Base-by-base conservation (phyloP, 495 filamentous ascomycete species). In the Daldinia childiae region DNA sequence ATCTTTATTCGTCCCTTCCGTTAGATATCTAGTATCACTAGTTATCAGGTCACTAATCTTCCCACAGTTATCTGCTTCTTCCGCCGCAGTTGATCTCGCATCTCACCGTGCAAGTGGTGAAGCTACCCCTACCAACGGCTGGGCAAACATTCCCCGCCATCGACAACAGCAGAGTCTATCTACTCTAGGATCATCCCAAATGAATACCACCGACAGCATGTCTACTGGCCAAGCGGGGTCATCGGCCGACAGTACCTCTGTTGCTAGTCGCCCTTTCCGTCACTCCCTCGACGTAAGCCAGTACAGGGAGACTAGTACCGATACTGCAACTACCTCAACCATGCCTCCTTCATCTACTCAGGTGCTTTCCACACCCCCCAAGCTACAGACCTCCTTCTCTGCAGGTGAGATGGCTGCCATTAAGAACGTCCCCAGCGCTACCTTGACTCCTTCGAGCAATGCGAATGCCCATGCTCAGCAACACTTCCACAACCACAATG, bases 401-500 rank as follows among this genome's bases (percentile, higher is more conserved):
- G 90, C 93, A 21, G 92, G 90, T 77, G 95, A 98, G 73, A 82
- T 98, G 4, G 92, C 95, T n/a, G 97, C 94, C 1, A 82, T 93
- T 70, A 95, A 94, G 84, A 74, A 63, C 64, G 58, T 79, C 14
- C 77, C 81, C 19, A 78, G 79, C 56, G 65, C 77, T 21, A 67
- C 59, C 26, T 63, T 79, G 56, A 54, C 64, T 17, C 69, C 69
- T 4, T 72, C 74, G 0, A 80, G 73, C 58, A 85, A 80, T 71
- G 83, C 87, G 41, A 88, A 91, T 64, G 91, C 89, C 68, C 87
- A 89, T 68, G 89, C 91, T 36, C 90, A 95, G 76, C 89, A 93
- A 76, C 89, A 90, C 64, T 86, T 94, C 65, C 92, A 94, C 62
- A 91, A 94, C 60, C 92, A 94, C 80, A 94, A 93, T 75, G 88